Base-by-base conservation (phyloP, 768 basidiomycete species). In the Serendipita vermifera region DNA sequence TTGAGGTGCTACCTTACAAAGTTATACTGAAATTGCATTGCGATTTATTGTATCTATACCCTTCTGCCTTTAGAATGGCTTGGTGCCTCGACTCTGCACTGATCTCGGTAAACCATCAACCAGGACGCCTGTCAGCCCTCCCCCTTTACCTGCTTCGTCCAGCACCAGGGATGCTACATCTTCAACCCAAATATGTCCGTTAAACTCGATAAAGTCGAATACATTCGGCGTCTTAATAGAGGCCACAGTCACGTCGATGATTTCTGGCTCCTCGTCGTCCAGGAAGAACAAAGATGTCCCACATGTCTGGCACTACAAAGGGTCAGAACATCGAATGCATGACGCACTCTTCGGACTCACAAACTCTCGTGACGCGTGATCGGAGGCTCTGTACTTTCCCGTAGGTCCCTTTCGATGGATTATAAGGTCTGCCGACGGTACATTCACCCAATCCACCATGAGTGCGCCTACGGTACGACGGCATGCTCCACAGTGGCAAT, bases 401-500 rank as follows among this genome's bases (percentile, higher is more conserved):
- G 46, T 51, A 9, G 26, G n/a, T 31, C 29, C 46, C 17, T 51
- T 51, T 22, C 46, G 20, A 20, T 5, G 26, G 11, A 51, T 27
- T n/a, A 27, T 51, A 31, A 51, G 7, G n/a, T 22, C 22, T 7
- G 5, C 27, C 11, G 24, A 5, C 5, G 46, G 46, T 9, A 51
- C 29, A 31, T 51, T 24, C n/a, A 29, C 46, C 9, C 46, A 51
- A 26, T 20, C 20, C 9, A 51, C 46, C 22, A 51, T 29, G 7
- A 51, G 46, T 31, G 46, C 46, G 22, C 46, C 46, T 22, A 29
- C 46, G 7, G 46, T 51, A 9, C 29, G 17, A 9, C 15, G 26
- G 29, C 46, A 51, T 9, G 46, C 46, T 9, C 22, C 46, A n/a
- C 46, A 51, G 17, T 51, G 46, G 24, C 46, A 51, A n/a, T 51